Percentiles rank a stretch among this genome's conserved stretches.
phyloP scores from a whole-genome alignment of 2,329 filamentous ascomycete genomes.

The Bipolaris cookei region DNA sequence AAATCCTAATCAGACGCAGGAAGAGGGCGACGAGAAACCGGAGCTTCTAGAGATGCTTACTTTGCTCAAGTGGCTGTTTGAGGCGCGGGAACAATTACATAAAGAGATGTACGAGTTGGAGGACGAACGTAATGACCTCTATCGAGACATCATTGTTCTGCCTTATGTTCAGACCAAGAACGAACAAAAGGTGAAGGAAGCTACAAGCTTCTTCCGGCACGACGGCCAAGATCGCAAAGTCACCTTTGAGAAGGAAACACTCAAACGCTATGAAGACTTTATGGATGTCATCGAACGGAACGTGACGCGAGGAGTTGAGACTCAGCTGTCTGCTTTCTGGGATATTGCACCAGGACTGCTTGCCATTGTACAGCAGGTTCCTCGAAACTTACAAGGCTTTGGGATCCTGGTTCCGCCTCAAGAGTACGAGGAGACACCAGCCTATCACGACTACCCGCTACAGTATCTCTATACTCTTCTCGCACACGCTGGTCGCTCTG shows the following conservation, averaged over 20 bases:
- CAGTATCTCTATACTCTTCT: constrained; percentile 90
- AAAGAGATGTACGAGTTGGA: constrained; percentile 85
- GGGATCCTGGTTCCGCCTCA: constrained; percentile 76
- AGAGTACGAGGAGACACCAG: constrained; percentile 86
- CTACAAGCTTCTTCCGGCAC: constrained; percentile 79
- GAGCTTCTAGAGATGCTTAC: constrained; percentile 94
- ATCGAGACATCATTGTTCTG: constrained; percentile 80
- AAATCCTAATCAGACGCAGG: constrained; percentile 83
- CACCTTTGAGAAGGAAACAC: constrained; percentile 72
- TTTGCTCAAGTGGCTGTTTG: constrained; percentile 95
- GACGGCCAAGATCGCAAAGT: constrained; percentile 76
- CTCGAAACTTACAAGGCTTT: constrained; percentile 65
- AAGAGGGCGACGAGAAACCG: constrained; percentile 93
- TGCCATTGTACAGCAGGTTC: constrained; percentile 80
- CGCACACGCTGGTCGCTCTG: constrained; percentile 86
- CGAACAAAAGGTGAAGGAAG: constrained; percentile 78
- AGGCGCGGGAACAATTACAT: constrained; percentile 86
- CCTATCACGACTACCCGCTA: constrained; percentile 78
- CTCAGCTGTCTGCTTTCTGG: constrained; percentile 95
- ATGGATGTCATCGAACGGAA: constrained; percentile 80
- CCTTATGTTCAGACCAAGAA: constrained; percentile 79
- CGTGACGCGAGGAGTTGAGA: constrained; percentile 84
- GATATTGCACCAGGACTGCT: constrained; percentile 89
- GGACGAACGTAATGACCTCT: constrained; percentile 83
- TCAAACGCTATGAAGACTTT: constrained; percentile 77